These are phyloP conservation scores for Cercospora sojina DNA, from an alignment of 2,329 filamentous ascomycete species.

Conservation along the genomic window DNA sequence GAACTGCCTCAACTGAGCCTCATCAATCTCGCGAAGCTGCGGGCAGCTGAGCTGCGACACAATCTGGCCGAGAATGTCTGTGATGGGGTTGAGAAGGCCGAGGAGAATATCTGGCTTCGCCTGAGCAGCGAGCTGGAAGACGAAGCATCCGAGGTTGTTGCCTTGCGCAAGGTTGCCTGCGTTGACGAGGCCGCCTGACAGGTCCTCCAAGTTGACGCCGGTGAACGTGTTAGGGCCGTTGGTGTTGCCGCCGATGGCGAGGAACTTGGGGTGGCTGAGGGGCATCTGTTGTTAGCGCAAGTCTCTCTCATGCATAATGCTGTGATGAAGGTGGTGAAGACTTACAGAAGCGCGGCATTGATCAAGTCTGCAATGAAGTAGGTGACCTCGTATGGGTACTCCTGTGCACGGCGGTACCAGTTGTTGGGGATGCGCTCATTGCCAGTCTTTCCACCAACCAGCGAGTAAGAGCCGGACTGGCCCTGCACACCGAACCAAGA, in stretches of 20 bases:
- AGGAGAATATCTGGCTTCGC: constrained; percentile 36
- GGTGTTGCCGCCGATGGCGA: constrained; percentile 37
- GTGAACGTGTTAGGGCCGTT: constrained; percentile 29
- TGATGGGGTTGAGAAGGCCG: constrained; percentile 17
- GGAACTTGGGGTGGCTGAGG: constrained; percentile 36
- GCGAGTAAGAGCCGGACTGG: constrained; percentile 24
- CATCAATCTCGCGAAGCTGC: constrained; percentile 31
- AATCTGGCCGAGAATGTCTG: constrained; percentile 18
- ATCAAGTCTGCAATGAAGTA: constrained; percentile 32
- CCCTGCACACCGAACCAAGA: constrained; percentile 31
- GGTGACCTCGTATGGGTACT: constrained; percentile 36
- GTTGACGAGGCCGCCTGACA: constrained; percentile 34
- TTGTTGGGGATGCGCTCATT: constrained; percentile 32
- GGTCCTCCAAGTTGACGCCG: constrained; percentile 27
- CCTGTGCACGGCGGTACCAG: constrained; percentile 35
- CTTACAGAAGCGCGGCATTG: constrained; percentile 16
- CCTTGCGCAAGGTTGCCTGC: constrained; percentile 28
- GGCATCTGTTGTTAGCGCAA: not conserved
- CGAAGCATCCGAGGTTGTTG: constrained; percentile 43
- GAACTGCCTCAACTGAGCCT: constrained; percentile 32
- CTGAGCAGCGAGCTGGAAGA: constrained; percentile 37
- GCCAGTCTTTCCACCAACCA: constrained; percentile 21
- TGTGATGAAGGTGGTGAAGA: not conserved
- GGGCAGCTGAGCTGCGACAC: constrained; percentile 30
- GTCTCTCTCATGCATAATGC: not conserved